Evolutionary conservation across 2,329 filamentous ascomycete genomes (phyloP).

Genomic region (Sclerotinia sclerotiorum): DNA sequence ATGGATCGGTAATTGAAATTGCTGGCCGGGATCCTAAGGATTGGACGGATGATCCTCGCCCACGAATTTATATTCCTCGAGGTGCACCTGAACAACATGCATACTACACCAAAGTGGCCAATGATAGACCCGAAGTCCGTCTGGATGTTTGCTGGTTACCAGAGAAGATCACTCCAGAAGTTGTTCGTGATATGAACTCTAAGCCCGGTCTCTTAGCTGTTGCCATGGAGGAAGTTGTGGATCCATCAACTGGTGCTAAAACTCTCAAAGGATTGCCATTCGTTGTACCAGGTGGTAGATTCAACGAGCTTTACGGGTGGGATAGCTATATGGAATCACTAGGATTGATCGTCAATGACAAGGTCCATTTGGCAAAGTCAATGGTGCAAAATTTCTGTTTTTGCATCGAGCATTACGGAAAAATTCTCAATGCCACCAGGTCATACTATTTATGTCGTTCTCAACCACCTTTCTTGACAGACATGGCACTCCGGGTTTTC

Average conservation of each 20-base stretch:
- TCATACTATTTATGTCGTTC: constrained; percentile 94
- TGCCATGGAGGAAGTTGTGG: constrained; percentile 74
- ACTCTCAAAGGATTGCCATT: constrained; percentile 82
- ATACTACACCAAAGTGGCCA: constrained; percentile 82
- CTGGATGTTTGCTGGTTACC: constrained; percentile 82
- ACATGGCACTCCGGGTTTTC: constrained; percentile 93
- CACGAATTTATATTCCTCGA: constrained; percentile 84
- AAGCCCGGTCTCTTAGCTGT: constrained; percentile 88
- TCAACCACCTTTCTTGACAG: constrained; percentile 93
- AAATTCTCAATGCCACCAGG: constrained; percentile 94
- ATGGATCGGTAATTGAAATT: constrained; percentile 81
- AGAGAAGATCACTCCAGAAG: constrained; percentile 74
- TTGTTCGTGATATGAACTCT: constrained; percentile 78
- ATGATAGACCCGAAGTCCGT: constrained; percentile 76
- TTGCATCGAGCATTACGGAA: constrained; percentile 97
- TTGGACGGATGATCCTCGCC: constrained; percentile 85
- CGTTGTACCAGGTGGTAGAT: constrained; percentile 93
- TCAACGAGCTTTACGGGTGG: constrained; percentile 99
- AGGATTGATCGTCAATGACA: constrained; percentile 81
- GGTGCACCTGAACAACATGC: constrained; percentile 84
- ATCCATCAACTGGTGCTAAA: constrained; percentile 67
- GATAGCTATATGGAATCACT: constrained; percentile 98
- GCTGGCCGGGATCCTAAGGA: constrained; percentile 92
- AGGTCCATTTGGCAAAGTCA: constrained; percentile 81
- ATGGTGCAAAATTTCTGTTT: constrained; percentile 98